phyloP scores from a whole-genome alignment of 441 rosid genomes.

The Adansonia gregorii region DNA sequence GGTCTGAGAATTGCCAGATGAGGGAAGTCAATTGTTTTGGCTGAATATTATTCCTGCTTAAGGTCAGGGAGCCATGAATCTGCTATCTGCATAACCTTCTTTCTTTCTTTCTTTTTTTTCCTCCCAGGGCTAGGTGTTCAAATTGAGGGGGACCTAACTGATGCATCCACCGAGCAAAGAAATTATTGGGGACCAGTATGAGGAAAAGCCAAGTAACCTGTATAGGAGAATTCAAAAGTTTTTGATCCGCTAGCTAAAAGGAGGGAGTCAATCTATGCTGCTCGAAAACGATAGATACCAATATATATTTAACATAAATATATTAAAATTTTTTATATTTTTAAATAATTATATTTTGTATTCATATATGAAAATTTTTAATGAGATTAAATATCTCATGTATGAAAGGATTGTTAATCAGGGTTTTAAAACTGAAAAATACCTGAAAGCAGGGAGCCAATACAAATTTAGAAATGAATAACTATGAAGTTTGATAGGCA shows the following conservation, averaged over 20 bases:
- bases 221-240: neutral
- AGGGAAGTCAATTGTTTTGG: constrained; percentile 4
- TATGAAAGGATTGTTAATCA: neutral
- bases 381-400: no score
- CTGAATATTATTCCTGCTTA: constrained; percentile 8
- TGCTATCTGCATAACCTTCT: constrained; percentile 4
- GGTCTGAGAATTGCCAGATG: neutral
- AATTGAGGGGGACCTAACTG: no score
- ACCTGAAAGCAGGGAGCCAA: neutral
- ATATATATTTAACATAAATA: no score
- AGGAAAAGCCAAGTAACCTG: neutral
- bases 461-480: neutral
- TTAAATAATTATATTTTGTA: no score
- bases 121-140: no score
- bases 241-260: neutral
- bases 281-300: no score
- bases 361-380: no score
- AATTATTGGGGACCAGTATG: neutral
- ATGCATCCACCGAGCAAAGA: neutral
- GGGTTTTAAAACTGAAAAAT: neutral
- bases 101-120: neutral
- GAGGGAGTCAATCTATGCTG: no score
- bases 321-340: no score
- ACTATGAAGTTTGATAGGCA: neutral
- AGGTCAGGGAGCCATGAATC: constrained; percentile 9